Conservation (phyloP, 495 filamentous ascomycete species). For the Neurospora cerealis region DNA sequence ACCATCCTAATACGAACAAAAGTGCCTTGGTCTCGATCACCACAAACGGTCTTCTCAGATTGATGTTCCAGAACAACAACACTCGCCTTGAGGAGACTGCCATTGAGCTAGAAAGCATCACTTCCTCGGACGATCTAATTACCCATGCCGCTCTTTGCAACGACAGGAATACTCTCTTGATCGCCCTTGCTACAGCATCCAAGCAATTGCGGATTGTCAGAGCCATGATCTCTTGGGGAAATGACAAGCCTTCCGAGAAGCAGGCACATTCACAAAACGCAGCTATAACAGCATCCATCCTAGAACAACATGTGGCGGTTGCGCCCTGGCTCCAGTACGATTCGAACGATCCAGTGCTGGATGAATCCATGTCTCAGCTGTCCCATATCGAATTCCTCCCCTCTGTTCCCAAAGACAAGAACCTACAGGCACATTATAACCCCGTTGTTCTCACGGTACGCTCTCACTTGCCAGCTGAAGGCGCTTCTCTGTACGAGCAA, state of each 20-base stretch:
- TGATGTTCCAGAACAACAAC: constrained; percentile 52
- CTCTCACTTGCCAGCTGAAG: constrained; percentile 45
- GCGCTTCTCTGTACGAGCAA: constrained; percentile 44
- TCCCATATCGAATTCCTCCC: constrained; percentile 60
- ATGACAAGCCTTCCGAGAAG: constrained; percentile 29
- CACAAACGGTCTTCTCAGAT: constrained; percentile 53
- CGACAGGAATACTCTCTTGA: constrained; percentile 56
- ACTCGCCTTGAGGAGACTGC: constrained; percentile 55
- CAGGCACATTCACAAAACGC: constrained; percentile 23
- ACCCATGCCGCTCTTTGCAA: constrained; percentile 74
- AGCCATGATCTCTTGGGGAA: constrained; percentile 45
- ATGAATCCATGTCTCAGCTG: constrained; percentile 47
- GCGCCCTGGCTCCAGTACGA: constrained; percentile 39
- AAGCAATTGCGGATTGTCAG: constrained; percentile 57
- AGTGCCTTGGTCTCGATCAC: constrained; percentile 63
- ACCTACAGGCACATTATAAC: constrained; percentile 27
- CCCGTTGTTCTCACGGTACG: constrained; percentile 60
- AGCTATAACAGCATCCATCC: constrained; percentile 30
- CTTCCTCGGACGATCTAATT: constrained; percentile 56
- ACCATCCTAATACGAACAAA: constrained; percentile 53
- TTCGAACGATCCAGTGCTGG: constrained; percentile 33
- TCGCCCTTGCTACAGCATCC: constrained; percentile 56
- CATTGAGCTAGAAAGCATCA: constrained; percentile 58
- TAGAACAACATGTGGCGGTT: constrained; percentile 39
- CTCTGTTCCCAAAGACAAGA: constrained; percentile 33